These are phyloP conservation scores for Tulasnella calospora DNA, from an alignment of 768 basidiomycete genomes.

Conservation along the genomic window DNA sequence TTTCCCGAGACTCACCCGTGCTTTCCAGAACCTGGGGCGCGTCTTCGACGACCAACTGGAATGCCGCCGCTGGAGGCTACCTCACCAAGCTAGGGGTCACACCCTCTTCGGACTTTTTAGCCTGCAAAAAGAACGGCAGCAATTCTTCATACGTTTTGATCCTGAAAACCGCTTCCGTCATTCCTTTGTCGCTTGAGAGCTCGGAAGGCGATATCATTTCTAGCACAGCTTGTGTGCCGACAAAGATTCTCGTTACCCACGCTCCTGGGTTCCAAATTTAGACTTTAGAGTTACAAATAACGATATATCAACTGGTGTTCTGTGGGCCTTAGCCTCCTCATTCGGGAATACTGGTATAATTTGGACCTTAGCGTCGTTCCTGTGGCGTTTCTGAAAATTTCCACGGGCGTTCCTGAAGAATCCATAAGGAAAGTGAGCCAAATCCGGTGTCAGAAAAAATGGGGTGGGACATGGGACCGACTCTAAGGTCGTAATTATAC, in stretches of 20 bases:
- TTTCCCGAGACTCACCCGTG: not conserved
- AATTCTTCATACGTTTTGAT: not conserved
- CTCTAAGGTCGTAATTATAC: too few relatives aligned
- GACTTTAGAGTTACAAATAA: too few relatives aligned
- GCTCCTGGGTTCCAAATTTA: not conserved
- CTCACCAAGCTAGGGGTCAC: not conserved
- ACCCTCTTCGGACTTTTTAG: not conserved
- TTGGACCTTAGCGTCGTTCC: too few relatives aligned
- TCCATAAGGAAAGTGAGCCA: too few relatives aligned
- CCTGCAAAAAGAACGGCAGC: not conserved
- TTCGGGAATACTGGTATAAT: not conserved
- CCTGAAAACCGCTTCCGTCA: not conserved
- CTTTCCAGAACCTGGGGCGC: not conserved
- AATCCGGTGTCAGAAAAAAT: too few relatives aligned
- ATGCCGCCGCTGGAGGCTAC: not conserved
- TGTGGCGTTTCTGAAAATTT: too few relatives aligned
- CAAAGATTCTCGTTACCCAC: not conserved
- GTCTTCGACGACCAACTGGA: not conserved
- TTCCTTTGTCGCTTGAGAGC: not conserved
- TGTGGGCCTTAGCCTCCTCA: not conserved
- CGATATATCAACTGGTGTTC: not conserved
- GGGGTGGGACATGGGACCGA: too few relatives aligned
- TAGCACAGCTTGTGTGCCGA: not conserved
- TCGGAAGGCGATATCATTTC: not conserved
- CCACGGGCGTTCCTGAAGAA: too few relatives aligned